Percentiles rank a stretch among this genome's conserved stretches.
Evolutionary conservation across 768 basidiomycete genomes (phyloP).

Genomic region (Candolleomyces eurysporus): DNA sequence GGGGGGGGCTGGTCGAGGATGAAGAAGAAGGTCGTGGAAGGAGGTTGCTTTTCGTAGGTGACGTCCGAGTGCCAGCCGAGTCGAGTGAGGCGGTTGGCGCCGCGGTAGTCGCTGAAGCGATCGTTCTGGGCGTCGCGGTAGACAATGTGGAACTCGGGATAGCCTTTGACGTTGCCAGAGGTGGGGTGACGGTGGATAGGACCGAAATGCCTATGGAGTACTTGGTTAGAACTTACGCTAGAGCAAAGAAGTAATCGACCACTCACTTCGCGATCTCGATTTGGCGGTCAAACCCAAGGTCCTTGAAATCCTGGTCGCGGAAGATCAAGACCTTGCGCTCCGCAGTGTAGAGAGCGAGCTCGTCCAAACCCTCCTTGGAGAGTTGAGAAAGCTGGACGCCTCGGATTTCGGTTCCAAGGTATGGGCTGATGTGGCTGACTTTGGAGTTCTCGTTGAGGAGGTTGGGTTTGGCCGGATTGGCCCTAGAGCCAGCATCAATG

Average conservation of each 20-base stretch:
- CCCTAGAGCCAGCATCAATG: slow-evolving; percentile 41
- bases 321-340: slow-evolving; percentile 54
- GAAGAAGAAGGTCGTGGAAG: slow-evolving; percentile 56
- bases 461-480: slow-evolving; percentile 47
- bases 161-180: slow-evolving; percentile 49
- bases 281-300: slow-evolving; percentile 49
- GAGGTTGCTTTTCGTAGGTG: slow-evolving; percentile 57
- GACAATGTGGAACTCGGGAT: slow-evolving; percentile 55
- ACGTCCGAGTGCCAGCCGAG: slow-evolving; percentile 51
- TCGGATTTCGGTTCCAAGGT: slow-evolving; percentile 48
- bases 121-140: slow-evolving; percentile 49
- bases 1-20: slow-evolving; percentile 48
- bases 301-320: slow-evolving; percentile 63
- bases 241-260: slow-evolving; percentile 29
- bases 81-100: slow-evolving; percentile 38
- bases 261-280: slow-evolving; percentile 47
- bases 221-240: not conserved
- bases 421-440: slow-evolving; percentile 43
- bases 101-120: slow-evolving; percentile 40
- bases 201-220: slow-evolving; percentile 35
- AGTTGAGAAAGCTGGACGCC: slow-evolving; percentile 56
- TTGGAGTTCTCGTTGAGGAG: slow-evolving; percentile 40
- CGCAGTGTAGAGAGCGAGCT: slow-evolving; percentile 49
- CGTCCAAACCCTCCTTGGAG: slow-evolving; percentile 49
- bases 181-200: slow-evolving; percentile 45